A percentile compares a stretch with the other conserved stretches of the same genome.
phyloP scores from a whole-genome alignment of 2,329 filamentous ascomycete species.

The Chrysosporium keratinophilum region DNA sequence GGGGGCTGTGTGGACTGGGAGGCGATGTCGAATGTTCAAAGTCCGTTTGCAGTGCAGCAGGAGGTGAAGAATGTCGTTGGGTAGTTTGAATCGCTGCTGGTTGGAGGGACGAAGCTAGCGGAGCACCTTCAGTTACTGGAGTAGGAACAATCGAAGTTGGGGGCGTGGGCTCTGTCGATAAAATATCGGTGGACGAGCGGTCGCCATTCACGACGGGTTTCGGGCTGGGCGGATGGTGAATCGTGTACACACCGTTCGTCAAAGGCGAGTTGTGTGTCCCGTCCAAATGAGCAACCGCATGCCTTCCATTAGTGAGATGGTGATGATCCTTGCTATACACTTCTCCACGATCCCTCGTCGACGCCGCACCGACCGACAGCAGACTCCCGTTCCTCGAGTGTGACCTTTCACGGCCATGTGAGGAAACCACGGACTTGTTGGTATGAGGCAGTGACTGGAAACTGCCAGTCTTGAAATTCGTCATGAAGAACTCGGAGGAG shows the following conservation, averaged over 20 bases:
- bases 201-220: slow-evolving; percentile 28
- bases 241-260: not conserved
- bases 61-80: slow-evolving; percentile 12
- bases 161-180: slow-evolving; percentile 22
- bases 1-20: slow-evolving; percentile 42
- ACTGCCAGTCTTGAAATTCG: slow-evolving; percentile 42
- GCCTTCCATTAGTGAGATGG: not conserved
- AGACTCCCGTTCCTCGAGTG: slow-evolving; percentile 17
- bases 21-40: slow-evolving; percentile 14
- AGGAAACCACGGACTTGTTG: slow-evolving; percentile 10
- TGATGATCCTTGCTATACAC: not conserved
- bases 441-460: slow-evolving; percentile 35
- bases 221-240: slow-evolving; percentile 20
- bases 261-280: not conserved
- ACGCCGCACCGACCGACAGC: slow-evolving; percentile 15
- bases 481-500: slow-evolving; percentile 32
- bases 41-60: slow-evolving; percentile 7
- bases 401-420: slow-evolving; percentile 7
- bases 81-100: slow-evolving; percentile 11
- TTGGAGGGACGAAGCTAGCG: slow-evolving; percentile 25
- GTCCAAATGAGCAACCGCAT: not conserved
- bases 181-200: slow-evolving; percentile 25
- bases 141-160: slow-evolving; percentile 20
- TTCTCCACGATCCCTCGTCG: slow-evolving; percentile 17
- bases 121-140: slow-evolving; percentile 28